These are phyloP conservation scores for Middelhovenomyces tepae DNA, from an alignment of 805 yeast species.

Conservation along the genomic window DNA sequence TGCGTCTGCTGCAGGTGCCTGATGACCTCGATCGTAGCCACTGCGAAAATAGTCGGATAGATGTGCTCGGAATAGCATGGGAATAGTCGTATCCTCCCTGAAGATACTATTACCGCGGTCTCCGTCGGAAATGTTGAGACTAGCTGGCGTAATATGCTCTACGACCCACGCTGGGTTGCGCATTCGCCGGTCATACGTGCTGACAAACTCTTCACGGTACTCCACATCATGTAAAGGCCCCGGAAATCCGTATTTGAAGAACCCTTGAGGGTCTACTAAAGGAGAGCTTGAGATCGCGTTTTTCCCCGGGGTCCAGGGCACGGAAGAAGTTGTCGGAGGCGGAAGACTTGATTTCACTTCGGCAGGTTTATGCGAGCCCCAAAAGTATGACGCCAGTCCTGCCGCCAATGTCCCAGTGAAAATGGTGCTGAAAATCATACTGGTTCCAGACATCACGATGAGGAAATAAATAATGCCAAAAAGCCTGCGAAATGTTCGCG, in stretches of 20 bases:
- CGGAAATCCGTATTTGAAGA: constrained; percentile 74
- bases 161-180: constrained; percentile 73
- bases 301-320: no score
- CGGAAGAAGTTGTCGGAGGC: no score
- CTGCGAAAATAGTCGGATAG: constrained; percentile 85
- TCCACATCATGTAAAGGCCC: constrained; percentile 87
- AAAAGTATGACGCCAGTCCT: constrained; percentile 3
- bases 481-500: constrained; percentile 3
- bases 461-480: not conserved
- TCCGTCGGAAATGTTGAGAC: constrained; percentile 38
- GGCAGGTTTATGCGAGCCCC: constrained; percentile 5
- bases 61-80: constrained; percentile 63
- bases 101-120: constrained; percentile 78
- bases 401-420: not conserved
- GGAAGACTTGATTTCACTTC: no score
- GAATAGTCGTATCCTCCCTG: constrained; percentile 78
- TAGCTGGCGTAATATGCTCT: constrained; percentile 77
- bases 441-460: no score
- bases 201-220: constrained; percentile 64
- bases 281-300: no score
- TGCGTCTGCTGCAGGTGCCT: constrained; percentile 97
- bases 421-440: not conserved
- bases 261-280: constrained; percentile 2
- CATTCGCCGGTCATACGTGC: constrained; percentile 77
- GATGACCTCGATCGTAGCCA: constrained; percentile 96